A percentile compares a stretch with the other conserved stretches of the same genome.
Conservation (phyloP, 768 basidiomycete genomes). For the Boletus edulis region DNA sequence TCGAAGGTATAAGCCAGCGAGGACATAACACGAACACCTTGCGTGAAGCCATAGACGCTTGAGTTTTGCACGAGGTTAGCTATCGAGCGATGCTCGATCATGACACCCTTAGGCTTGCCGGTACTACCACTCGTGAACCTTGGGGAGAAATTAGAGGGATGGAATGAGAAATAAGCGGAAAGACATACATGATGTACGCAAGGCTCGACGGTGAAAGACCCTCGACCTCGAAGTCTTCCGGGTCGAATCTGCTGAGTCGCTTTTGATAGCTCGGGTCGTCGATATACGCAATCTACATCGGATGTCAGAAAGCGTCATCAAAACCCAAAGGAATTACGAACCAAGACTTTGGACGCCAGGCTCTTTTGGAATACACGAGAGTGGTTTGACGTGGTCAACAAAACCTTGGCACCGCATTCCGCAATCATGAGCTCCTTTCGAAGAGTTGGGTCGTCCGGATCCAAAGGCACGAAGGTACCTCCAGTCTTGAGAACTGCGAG, state of each 20-base stretch:
- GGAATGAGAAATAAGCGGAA: neutral
- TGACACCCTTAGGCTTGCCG: conserved; percentile 25
- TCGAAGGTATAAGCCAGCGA: conserved; percentile 31
- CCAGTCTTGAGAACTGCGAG: conserved; percentile 35
- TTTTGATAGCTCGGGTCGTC: conserved; percentile 29
- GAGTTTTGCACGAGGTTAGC: conserved; percentile 22
- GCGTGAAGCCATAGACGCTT: conserved; percentile 20
- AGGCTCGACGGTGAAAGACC: conserved; percentile 20
- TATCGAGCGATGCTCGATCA: conserved; percentile 23
- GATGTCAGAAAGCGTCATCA: neutral
- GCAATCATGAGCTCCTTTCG: conserved; percentile 29
- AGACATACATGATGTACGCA: conserved; percentile 27
- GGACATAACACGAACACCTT: conserved; percentile 26
- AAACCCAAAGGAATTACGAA: neutral
- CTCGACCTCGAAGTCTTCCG: conserved; percentile 21
- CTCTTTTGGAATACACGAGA: conserved; percentile 23
- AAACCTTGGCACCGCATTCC: conserved; percentile 26
- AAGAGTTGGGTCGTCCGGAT: conserved; percentile 29
- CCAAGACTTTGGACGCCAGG: conserved; percentile 22
- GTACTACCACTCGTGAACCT: conserved; percentile 25
- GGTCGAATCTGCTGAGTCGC: conserved; percentile 12
- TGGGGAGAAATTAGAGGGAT: neutral
- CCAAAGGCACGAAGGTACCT: conserved; percentile 22
- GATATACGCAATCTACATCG: conserved; percentile 24
- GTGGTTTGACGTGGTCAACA: conserved; percentile 26